Base-by-base conservation (phyloP, 495 filamentous ascomycete species). In the Aspergillus ellipticus region DNA sequence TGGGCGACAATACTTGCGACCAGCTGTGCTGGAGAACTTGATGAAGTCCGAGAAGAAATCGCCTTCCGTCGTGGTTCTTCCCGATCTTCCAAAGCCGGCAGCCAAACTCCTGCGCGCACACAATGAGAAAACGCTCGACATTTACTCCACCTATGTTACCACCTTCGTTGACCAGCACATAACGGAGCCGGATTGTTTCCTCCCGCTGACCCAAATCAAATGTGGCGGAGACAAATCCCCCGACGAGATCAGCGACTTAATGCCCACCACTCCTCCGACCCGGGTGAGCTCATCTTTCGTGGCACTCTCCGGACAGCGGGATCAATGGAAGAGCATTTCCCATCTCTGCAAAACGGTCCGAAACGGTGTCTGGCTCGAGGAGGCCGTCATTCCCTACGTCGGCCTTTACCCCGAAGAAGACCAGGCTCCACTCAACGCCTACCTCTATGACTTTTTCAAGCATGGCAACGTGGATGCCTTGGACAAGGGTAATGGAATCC, bases 391-490 rank as follows among this genome's bases (percentile, higher is more conserved):
- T 24, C 89, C 89, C 0, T 80, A 86, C 67, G 65, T 91, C 1
- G 73, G 75, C 21, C 62, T 86, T 4, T 74, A 77, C 52, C 78
- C 83, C 0, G 75, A 83, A 22, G 77, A 84, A 51, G 64, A 66
- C 4, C 66, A 67, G 15, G 45, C 66, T n/a, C 71, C 80, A 16
- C 59, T 86, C 45, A 91, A 92, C 60, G 86, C 86, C 0, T 90
- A 89, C 58, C 70, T 92, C 8, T 82, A 83, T 49, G 87, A 91
- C 60, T 92, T 90, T 67, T 89, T 79, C 79, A 84, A 80, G 64
- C 81, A 92, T 57, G 89, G 88, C 5, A 79, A 85, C 59, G 49
- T 80, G 8, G 55, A 67, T 5, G 73, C 80, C 0, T 70, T 92
- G 7, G 74, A 78, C 15, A 68, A 39, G 4, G 83, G 79, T 4